Conservation (phyloP, 805 yeast species). For the Starmerella riodocensis region DNA sequence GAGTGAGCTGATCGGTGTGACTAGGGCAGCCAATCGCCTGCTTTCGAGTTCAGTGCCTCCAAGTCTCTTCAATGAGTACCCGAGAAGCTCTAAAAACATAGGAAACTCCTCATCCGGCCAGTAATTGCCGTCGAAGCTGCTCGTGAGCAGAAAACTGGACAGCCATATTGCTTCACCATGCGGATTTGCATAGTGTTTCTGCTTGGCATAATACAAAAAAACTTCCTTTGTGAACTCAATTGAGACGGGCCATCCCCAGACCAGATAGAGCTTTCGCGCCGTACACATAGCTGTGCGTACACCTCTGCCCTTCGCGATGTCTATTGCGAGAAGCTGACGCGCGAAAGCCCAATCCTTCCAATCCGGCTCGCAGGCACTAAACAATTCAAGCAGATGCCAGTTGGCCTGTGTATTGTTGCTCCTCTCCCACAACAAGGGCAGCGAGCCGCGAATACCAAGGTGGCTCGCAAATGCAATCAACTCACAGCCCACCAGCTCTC, state of each 20-base stretch:
- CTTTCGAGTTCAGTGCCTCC: background rate
- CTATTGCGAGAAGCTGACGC: background rate
- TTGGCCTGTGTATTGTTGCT: constrained; percentile 1
- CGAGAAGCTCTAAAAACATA: constrained; percentile 20
- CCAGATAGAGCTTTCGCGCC: constrained; percentile 8
- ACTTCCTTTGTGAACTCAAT: constrained; percentile 12
- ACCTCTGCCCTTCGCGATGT: background rate
- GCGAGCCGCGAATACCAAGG: background rate
- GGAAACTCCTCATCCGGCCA: constrained; percentile 11
- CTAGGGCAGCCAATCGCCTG: constrained; percentile 15
- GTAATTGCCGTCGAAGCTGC: constrained; percentile 16
- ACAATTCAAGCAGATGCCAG: constrained; percentile 12
- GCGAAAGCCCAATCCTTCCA: constrained; percentile 11
- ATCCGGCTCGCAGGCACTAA: background rate
- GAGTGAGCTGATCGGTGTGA: constrained; percentile 19
- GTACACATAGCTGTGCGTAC: constrained; percentile 7
- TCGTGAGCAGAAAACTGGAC: constrained; percentile 14
- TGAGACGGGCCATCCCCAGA: constrained; percentile 20
- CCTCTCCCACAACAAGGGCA: constrained; percentile 1
- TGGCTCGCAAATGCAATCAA: too few species aligned
- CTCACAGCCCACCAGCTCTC: constrained; percentile 9
- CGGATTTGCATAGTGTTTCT: constrained; percentile 19
- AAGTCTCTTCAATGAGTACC: constrained; percentile 13
- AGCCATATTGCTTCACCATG: constrained; percentile 18
- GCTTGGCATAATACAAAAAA: constrained; percentile 17